These are phyloP conservation scores for Ramularia endophylla DNA, from an alignment of 2,329 filamentous ascomycete species.

Conservation along the genomic window DNA sequence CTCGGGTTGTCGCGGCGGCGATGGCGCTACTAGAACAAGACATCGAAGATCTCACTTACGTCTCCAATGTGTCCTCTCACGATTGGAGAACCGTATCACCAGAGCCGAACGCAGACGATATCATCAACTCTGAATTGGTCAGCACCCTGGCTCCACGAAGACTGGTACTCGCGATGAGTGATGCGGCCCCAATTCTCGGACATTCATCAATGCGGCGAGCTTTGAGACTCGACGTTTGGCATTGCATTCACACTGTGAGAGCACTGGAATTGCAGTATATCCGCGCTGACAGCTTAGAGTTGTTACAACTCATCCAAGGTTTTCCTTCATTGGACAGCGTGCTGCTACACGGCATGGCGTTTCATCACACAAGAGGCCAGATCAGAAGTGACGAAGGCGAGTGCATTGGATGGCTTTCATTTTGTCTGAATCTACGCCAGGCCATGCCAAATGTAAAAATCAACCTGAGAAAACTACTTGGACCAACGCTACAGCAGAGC, in stretches of 20 bases:
- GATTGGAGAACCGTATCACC: too few species aligned
- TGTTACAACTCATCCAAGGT: not conserved
- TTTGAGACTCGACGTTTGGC: conserved; percentile 1
- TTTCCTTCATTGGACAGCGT: not conserved
- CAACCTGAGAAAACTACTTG: conserved; percentile 2
- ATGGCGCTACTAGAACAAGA: conserved; percentile 3
- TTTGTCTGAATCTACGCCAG: conserved; percentile 12
- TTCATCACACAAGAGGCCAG: not conserved
- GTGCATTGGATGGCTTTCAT: conserved; percentile 9
- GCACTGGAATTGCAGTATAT: conserved; percentile 3
- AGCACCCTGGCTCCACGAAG: conserved; percentile 1
- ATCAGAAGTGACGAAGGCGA: not conserved
- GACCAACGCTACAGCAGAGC: not conserved
- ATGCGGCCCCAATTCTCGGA: not conserved
- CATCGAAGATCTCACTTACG: conserved; percentile 7
- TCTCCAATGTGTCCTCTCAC: conserved; percentile 3
- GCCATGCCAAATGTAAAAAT: conserved; percentile 6
- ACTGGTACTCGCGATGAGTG: conserved; percentile 8
- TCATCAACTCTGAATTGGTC: not conserved
- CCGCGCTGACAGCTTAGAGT: not conserved
- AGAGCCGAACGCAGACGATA: not conserved
- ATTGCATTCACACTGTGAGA: not conserved
- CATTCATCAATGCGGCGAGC: not conserved
- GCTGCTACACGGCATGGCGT: not conserved
- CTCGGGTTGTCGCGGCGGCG: conserved; percentile 2